Base-by-base conservation (phyloP, 2,329 filamentous ascomycete genomes). In the Penicillium digitatum region DNA sequence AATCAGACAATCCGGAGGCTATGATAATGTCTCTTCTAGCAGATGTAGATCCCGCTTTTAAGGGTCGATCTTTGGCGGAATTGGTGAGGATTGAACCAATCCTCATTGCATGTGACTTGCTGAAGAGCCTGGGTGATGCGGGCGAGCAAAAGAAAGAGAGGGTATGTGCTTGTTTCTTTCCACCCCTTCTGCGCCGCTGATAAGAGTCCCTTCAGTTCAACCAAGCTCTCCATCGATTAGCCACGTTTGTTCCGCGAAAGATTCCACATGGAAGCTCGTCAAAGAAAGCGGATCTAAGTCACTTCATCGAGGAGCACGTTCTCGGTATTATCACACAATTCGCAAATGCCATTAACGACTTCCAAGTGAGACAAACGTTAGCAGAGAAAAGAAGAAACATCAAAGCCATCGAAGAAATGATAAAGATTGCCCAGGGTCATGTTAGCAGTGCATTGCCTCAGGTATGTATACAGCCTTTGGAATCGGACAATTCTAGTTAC, bases 241-340 rank as follows among this genome's bases (percentile, higher is more conserved):
- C 80, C 29, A 73, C 67, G n/a, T 72, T 85, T 31, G 77, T 78
- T 22, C 79, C 82, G 52, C 73, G 76, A 14, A 79, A 78, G 56
- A 72, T 72, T n/a, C 71, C 72, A 20, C 73, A 77, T 45, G 73
- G 75, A 45, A 77, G 72, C 55, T 70, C 73, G 22, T 69, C 76
- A 1, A 82, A 78, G 66, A 76, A 80, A 51, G 75, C 73, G 2
- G 84, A 87, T 56, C 74, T 83, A 24, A 86, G 85, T 1, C 78
- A 82, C 0, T 97, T 96, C 68, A 82, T 97, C 39, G 87, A 95
- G 59, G 82, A 84, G 29, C 87, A 96, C 69, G 86, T 95, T 32
- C 81, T 99, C 7, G 93, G 91, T 6, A 85, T 97, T 51, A 91
- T 96, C 73, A 86, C 90, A 7, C 83, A 87, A 34, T 85, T 97